These are phyloP conservation scores for Rhizopogon salebrosus DNA, from an alignment of 768 basidiomycete species.

Conservation along the genomic window DNA sequence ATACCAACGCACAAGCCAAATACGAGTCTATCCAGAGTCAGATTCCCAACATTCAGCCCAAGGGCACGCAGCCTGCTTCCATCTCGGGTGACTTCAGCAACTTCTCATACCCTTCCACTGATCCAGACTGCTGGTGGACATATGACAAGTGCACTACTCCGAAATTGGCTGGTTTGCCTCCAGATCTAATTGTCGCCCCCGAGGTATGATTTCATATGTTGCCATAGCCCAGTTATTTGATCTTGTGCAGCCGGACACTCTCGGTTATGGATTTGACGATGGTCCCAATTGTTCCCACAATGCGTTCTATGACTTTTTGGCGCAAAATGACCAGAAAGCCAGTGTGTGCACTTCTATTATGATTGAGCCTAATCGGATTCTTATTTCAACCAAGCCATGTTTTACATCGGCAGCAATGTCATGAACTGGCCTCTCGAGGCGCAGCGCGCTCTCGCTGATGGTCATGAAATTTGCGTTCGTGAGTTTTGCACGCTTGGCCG, in stretches of 20 bases:
- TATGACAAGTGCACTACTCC: slow-evolving; percentile 39
- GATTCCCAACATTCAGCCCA: slow-evolving; percentile 45
- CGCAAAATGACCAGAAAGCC: slow-evolving; percentile 51
- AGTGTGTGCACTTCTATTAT: slow-evolving; percentile 32
- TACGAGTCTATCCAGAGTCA: slow-evolving; percentile 37
- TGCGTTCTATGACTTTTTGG: slow-evolving; percentile 52
- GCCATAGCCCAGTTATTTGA: background rate
- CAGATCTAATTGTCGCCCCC: slow-evolving; percentile 42
- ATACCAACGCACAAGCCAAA: slow-evolving; percentile 36
- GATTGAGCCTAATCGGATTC: background rate
- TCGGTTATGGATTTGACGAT: slow-evolving; percentile 61
- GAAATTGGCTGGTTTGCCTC: slow-evolving; percentile 36
- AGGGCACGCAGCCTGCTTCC: slow-evolving; percentile 22
- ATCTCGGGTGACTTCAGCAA: slow-evolving; percentile 26
- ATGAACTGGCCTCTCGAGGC: slow-evolving; percentile 53
- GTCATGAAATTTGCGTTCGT: slow-evolving; percentile 60
- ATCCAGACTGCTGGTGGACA: slow-evolving; percentile 47
- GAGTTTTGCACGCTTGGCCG: slow-evolving; percentile 25
- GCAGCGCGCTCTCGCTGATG: slow-evolving; percentile 46
- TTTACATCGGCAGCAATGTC: slow-evolving; percentile 56
- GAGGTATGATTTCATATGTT: slow-evolving; percentile 29
- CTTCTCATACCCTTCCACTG: slow-evolving; percentile 31
- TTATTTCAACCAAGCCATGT: slow-evolving; percentile 41
- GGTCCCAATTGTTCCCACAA: slow-evolving; percentile 65
- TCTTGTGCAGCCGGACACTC: slow-evolving; percentile 38